A percentile compares a stretch with the other conserved stretches of the same genome.
phyloP scores from a whole-genome alignment of 192 early-diverging fungal genomes.

The Anaeromyces robustus region DNA sequence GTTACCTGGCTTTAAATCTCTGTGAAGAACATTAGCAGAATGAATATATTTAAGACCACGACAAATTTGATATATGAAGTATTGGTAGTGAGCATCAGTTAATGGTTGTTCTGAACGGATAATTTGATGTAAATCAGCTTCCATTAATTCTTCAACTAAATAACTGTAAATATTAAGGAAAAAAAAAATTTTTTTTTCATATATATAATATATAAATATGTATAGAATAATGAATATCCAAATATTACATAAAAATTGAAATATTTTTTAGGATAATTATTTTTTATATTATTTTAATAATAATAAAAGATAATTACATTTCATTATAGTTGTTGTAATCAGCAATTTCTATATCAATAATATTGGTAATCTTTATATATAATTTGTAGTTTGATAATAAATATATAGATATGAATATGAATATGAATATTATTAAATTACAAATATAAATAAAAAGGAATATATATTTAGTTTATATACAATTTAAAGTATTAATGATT shows the following conservation, averaged over 20 bases:
- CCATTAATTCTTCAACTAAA: conserved; percentile 96
- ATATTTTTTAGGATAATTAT: too few species aligned
- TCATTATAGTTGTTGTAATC: conserved; percentile 73
- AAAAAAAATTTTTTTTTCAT: too few species aligned
- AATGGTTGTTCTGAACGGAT: conserved; percentile 85
- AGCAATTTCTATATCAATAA: conserved; percentile 82
- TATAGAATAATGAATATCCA: too few species aligned
- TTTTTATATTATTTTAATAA: too few species aligned
- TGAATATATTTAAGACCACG: conserved; percentile 98
- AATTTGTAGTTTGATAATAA: too few species aligned
- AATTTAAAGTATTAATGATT: too few species aligned
- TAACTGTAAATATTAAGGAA: conserved; percentile 21
- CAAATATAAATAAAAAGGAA: too few species aligned
- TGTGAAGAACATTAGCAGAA: conserved; percentile 93
- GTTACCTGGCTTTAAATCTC: conserved; percentile 92
- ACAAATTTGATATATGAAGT: conserved; percentile 95
- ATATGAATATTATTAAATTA: too few species aligned
- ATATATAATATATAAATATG: too few species aligned
- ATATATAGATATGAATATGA: too few species aligned
- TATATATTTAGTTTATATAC: too few species aligned
- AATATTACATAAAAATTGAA: too few species aligned
- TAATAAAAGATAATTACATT: neutral
- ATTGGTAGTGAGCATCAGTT: conserved; percentile 93
- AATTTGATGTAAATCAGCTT: conserved; percentile 95
- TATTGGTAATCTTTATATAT: conserved; percentile 63